Evolutionary conservation across 495 filamentous ascomycete species (phyloP).

Genomic region (Daldinia concentrica): DNA sequence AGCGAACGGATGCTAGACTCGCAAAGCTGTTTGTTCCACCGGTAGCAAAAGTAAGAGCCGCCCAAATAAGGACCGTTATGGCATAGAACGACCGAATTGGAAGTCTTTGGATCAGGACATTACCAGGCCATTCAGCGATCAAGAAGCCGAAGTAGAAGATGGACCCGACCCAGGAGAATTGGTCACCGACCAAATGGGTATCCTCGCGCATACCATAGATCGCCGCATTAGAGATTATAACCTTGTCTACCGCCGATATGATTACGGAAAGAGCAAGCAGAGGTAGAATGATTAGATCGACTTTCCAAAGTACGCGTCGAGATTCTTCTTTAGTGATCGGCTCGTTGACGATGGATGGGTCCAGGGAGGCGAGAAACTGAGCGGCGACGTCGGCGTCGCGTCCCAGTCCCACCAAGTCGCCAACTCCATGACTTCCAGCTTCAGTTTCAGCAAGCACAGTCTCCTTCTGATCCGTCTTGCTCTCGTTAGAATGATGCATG

Average conservation of each 20-base stretch:
- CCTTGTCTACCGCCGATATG: conserved; percentile 52
- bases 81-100: conserved; percentile 27
- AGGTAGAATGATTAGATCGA: conserved; percentile 61
- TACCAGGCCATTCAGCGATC: conserved; percentile 53
- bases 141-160: conserved; percentile 47
- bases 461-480: neutral
- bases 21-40: conserved; percentile 46
- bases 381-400: conserved; percentile 17
- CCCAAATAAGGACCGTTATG: conserved; percentile 47
- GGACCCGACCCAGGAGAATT: conserved; percentile 59
- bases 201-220: conserved; percentile 19
- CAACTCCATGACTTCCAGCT: neutral
- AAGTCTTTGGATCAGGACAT: conserved; percentile 14
- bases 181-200: conserved; percentile 42
- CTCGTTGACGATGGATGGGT: conserved; percentile 7
- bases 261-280: conserved; percentile 55
- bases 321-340: conserved; percentile 21
- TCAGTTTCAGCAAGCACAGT: neutral
- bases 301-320: conserved; percentile 41
- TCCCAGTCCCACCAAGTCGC: neutral
- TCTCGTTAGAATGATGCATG: conserved; percentile 6
- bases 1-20: conserved; percentile 33
- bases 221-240: conserved; percentile 10
- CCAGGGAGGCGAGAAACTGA: conserved; percentile 12
- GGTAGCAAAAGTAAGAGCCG: conserved; percentile 57